Percentiles rank a stretch among this genome's conserved stretches.
Conservation (phyloP, 768 basidiomycete genomes). For the Paxillus involutus region DNA sequence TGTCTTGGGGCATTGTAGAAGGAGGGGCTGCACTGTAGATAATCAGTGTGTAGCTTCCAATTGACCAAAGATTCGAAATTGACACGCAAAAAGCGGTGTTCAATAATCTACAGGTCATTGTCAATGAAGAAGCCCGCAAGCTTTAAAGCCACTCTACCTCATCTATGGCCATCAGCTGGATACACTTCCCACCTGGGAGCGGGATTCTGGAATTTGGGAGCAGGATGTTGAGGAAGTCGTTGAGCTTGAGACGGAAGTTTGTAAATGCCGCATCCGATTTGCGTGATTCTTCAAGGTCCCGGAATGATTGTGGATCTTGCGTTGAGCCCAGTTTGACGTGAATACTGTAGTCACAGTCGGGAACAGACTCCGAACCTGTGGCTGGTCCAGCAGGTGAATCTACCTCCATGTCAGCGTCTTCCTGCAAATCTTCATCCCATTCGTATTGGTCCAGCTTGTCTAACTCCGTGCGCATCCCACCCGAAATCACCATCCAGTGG, state of each 20-base stretch:
- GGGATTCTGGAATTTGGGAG: not conserved
- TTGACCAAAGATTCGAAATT: constrained; percentile 27
- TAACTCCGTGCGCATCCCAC: too few species aligned
- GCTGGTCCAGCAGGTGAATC: too few species aligned
- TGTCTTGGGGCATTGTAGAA: constrained; percentile 29
- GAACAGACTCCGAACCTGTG: too few species aligned
- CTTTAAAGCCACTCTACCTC: too few species aligned
- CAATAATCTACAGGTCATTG: constrained; percentile 19
- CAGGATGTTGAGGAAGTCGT: not conserved
- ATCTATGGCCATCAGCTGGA: not conserved
- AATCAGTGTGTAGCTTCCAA: constrained; percentile 27
- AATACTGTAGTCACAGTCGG: not conserved
- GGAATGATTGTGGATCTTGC: not conserved
- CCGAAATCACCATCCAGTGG: too few species aligned
- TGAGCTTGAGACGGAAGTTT: constrained; percentile 1
- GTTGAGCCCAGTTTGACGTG: not conserved
- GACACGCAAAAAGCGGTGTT: constrained; percentile 26
- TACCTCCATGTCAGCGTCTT: too few species aligned
- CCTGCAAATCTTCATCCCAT: too few species aligned
- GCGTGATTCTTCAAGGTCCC: not conserved
- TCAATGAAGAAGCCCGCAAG: not conserved
- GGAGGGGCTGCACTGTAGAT: constrained; percentile 28
- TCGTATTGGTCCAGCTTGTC: too few species aligned
- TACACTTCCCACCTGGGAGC: not conserved
- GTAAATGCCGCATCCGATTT: not conserved